A percentile compares a stretch with the other conserved stretches of the same genome.
Conservation (phyloP, 2,329 filamentous ascomycete genomes). For the Aspergillus neoniger region DNA sequence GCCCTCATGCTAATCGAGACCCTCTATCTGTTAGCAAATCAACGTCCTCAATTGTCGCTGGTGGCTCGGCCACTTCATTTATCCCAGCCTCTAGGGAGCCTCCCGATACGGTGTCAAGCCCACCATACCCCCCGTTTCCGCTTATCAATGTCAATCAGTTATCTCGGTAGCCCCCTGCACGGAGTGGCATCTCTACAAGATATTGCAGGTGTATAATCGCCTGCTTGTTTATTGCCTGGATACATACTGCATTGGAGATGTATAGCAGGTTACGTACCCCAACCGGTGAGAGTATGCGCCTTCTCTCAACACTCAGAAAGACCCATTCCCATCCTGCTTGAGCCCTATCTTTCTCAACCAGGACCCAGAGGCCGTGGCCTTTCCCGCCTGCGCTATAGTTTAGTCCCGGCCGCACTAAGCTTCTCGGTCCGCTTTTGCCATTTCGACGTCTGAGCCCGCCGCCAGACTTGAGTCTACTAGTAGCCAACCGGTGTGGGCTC, state of each 20-base stretch:
- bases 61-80: neutral
- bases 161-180: neutral
- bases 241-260: neutral
- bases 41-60: neutral
- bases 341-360: neutral
- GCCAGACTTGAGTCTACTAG: neutral
- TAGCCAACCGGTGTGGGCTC: neutral
- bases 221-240: neutral
- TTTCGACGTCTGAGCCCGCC: neutral
- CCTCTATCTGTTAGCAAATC: neutral
- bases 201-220: neutral
- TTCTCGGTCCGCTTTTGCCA: constrained; percentile 3
- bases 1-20: neutral
- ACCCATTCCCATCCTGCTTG: neutral
- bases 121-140: neutral
- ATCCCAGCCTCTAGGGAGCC: neutral
- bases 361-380: neutral
- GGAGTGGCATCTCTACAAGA: neutral
- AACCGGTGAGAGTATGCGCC: neutral
- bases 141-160: neutral
- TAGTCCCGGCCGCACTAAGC: neutral
- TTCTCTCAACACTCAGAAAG: neutral
- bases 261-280: neutral
- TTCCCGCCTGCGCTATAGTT: neutral
- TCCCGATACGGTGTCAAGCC: neutral